These are phyloP conservation scores for Mimosa bimucronata DNA, from an alignment of 306 rosid genomes.

Conservation along the genomic window DNA sequence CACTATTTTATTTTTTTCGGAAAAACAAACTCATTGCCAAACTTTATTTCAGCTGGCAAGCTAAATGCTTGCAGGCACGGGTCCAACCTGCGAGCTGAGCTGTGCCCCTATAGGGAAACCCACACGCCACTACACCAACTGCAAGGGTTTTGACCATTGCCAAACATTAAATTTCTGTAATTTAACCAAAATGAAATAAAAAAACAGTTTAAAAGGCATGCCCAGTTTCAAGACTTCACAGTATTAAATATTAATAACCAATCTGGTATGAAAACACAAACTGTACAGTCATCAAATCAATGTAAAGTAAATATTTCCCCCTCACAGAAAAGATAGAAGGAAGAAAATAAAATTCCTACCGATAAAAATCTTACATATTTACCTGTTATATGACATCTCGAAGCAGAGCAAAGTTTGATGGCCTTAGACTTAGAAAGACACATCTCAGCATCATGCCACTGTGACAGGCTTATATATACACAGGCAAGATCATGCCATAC, in stretches of 20 bases:
- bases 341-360: not conserved
- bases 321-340: not conserved
- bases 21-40: no score
- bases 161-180: not conserved
- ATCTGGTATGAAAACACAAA: not conserved
- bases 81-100: no score
- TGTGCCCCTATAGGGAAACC: no score
- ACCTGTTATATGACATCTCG: constrained; percentile 79
- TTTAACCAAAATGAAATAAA: not conserved
- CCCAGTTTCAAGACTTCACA: not conserved
- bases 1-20: no score
- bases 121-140: no score
- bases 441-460: constrained; percentile 77
- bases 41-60: no score
- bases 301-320: not conserved
- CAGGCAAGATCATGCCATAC: constrained; percentile 85
- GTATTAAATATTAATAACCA: constrained; percentile 17
- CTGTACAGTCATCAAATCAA: not conserved
- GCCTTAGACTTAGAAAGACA: constrained; percentile 88
- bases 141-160: no score
- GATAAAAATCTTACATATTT: constrained; percentile 31
- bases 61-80: no score
- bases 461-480: constrained; percentile 67
- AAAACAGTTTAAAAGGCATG: not conserved
- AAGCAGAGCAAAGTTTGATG: constrained; percentile 61